phyloP scores from a whole-genome alignment of 2,329 filamentous ascomycete genomes.

The Ophiostoma australiae region DNA sequence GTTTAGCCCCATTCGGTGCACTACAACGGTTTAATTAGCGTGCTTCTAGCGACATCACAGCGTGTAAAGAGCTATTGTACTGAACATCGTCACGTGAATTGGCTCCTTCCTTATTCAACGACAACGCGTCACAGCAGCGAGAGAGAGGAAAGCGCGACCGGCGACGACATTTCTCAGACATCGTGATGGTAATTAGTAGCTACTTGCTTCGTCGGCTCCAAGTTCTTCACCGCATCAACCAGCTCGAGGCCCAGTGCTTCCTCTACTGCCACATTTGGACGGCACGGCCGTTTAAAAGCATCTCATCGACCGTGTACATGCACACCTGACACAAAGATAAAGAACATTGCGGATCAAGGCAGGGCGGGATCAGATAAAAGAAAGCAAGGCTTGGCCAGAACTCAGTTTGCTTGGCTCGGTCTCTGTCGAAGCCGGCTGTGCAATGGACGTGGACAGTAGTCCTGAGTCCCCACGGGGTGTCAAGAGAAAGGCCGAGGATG shows the following conservation, averaged over 20 bases:
- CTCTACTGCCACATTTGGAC: no score
- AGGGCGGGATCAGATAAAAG: not conserved
- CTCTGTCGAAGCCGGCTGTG: not conserved
- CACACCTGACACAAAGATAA: not conserved
- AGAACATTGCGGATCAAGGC: not conserved
- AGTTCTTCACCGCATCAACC: not conserved
- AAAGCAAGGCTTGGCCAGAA: not conserved
- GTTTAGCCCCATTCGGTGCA: not conserved
- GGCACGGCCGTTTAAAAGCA: not conserved
- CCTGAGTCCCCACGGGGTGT: slow-evolving; percentile 18
- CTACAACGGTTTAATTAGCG: not conserved
- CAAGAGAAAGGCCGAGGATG: slow-evolving; percentile 24
- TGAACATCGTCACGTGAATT: not conserved
- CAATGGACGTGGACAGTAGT: slow-evolving; percentile 13
- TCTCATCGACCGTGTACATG: not conserved
- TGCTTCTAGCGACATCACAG: not conserved
- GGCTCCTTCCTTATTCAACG: not conserved
- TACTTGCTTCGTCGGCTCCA: not conserved
- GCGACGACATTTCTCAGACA: not conserved
- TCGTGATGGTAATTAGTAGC: not conserved
- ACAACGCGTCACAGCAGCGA: not conserved
- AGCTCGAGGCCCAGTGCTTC: no score
- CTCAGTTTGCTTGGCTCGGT: not conserved
- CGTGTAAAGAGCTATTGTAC: not conserved
- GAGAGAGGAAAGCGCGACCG: not conserved